A percentile compares a stretch with the other conserved stretches of the same genome.
These are phyloP conservation scores for Penicillium macrosclerotiorum DNA, from an alignment of 495 filamentous ascomycete species.

Conservation along the genomic window DNA sequence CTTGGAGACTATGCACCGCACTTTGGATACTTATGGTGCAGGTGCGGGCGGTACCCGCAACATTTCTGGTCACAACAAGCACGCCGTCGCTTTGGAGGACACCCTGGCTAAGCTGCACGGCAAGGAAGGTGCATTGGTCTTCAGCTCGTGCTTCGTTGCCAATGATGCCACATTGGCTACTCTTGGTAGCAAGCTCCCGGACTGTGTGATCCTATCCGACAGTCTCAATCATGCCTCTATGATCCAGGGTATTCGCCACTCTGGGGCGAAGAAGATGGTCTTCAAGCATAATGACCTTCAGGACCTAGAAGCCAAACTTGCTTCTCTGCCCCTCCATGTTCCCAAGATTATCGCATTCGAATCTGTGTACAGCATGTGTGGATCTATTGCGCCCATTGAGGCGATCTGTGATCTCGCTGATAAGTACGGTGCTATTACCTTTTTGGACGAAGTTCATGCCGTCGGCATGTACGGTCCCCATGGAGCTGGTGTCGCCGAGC, in stretches of 20 bases:
- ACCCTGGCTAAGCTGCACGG: slow-evolving; percentile 85
- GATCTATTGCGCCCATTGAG: slow-evolving; percentile 92
- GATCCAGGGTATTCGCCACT: slow-evolving; percentile 99
- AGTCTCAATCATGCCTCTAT: slow-evolving; percentile 97
- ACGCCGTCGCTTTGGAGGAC: slow-evolving; percentile 80
- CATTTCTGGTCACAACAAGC: slow-evolving; percentile 96
- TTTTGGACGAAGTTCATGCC: slow-evolving; percentile 96
- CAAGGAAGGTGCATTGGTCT: slow-evolving; percentile 90
- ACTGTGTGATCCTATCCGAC: slow-evolving; percentile 94
- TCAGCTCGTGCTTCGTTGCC: slow-evolving; percentile 95
- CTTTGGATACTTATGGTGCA: slow-evolving; percentile 90
- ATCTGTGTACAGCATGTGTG: slow-evolving; percentile 98
- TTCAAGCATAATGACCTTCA: slow-evolving; percentile 96
- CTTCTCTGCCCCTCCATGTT: slow-evolving; percentile 73
- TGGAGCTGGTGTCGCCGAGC: slow-evolving; percentile 94
- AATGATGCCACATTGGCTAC: slow-evolving; percentile 98
- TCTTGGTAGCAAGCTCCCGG: slow-evolving; percentile 89
- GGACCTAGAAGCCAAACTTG: slow-evolving; percentile 88
- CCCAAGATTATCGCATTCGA: slow-evolving; percentile 99
- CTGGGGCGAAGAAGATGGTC: slow-evolving; percentile 91
- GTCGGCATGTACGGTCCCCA: slow-evolving; percentile 99
- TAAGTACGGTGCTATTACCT: slow-evolving; percentile 96
- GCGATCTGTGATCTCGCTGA: slow-evolving; percentile 94
- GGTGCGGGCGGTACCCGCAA: slow-evolving; percentile 95
- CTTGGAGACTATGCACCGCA: slow-evolving; percentile 88